Evolutionary conservation across 352 stramenopile species (phyloP).

Genomic region (Aphanomyces astaci): DNA sequence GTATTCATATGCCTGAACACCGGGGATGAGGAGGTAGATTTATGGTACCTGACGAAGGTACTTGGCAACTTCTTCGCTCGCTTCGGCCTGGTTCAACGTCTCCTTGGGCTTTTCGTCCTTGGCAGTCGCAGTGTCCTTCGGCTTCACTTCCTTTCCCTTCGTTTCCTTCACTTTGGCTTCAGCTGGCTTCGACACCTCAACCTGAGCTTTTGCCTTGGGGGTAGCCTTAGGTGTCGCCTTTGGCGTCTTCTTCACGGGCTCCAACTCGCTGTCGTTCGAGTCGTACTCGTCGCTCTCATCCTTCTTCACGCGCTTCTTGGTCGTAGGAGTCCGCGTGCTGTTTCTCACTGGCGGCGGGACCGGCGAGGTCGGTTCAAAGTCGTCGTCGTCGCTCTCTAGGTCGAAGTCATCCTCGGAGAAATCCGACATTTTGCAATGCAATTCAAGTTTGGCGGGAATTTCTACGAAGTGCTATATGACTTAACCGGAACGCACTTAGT

Average conservation of each 20-base stretch:
- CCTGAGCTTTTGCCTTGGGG: background rate
- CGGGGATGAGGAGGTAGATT: background rate
- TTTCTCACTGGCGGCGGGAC: background rate
- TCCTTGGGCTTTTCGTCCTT: conserved; percentile 18
- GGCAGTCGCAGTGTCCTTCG: background rate
- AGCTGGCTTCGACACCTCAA: background rate
- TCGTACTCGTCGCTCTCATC: background rate
- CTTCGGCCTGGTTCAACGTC: conserved; percentile 7
- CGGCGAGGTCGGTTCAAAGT: background rate
- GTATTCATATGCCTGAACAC: background rate
- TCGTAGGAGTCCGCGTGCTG: background rate
- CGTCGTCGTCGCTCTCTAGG: conserved; percentile 20
- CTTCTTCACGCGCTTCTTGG: conserved; percentile 11
- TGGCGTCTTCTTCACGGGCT: background rate
- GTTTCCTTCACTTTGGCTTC: background rate
- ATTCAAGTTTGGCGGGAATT: background rate
- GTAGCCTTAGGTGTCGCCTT: background rate
- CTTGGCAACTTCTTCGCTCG: conserved; percentile 13
- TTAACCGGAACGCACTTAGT: background rate
- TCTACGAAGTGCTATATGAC: background rate
- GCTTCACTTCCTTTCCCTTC: background rate
- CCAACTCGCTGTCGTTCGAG: background rate
- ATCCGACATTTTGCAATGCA: background rate
- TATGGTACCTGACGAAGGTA: conserved; percentile 13
- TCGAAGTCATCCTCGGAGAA: conserved; percentile 12